These are phyloP conservation scores for Cylindrodendrum hubeiense DNA, from an alignment of 2,329 filamentous ascomycete species.

Conservation along the genomic window DNA sequence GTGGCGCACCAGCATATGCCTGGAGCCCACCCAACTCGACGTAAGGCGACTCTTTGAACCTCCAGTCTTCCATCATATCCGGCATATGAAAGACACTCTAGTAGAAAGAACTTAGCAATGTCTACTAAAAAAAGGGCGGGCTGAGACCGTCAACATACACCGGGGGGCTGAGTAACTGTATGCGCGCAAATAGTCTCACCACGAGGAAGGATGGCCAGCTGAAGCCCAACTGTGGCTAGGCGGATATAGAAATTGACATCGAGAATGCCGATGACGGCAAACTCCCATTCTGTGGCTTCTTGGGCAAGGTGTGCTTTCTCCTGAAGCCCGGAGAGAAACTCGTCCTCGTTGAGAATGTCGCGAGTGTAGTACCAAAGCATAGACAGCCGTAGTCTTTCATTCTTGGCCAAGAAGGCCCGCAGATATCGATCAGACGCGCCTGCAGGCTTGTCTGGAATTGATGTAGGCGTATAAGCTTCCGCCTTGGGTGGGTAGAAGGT, in stretches of 20 bases:
- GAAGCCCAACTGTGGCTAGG: conserved; percentile 55
- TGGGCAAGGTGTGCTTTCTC: conserved; percentile 56
- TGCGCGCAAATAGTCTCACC: conserved; percentile 60
- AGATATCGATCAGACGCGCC: conserved; percentile 34
- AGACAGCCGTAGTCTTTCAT: conserved; percentile 47
- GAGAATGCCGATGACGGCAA: conserved; percentile 58
- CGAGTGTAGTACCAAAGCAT: conserved; percentile 60
- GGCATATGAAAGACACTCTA: conserved; percentile 55
- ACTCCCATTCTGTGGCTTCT: conserved; percentile 59
- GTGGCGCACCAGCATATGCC: conserved; percentile 56
- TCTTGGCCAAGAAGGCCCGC: conserved; percentile 40
- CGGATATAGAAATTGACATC: conserved; percentile 57
- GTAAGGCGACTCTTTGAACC: conserved; percentile 55
- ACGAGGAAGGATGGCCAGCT: conserved; percentile 56
- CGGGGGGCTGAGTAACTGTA: conserved; percentile 52
- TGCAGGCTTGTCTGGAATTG: conserved; percentile 24
- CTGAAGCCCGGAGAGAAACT: conserved; percentile 55
- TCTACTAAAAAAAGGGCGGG: neutral
- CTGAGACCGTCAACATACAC: conserved; percentile 36
- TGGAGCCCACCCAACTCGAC: conserved; percentile 54
- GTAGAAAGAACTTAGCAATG: neutral
- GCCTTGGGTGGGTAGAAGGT: conserved; percentile 21
- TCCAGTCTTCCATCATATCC: conserved; percentile 58
- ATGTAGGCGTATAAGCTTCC: conserved; percentile 22
- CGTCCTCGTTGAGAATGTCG: conserved; percentile 52